Percentiles rank a stretch among this genome's conserved stretches.
These are phyloP conservation scores for Notholithocarpus densiflorus DNA, from an alignment of 306 rosid genomes.

Conservation along the genomic window DNA sequence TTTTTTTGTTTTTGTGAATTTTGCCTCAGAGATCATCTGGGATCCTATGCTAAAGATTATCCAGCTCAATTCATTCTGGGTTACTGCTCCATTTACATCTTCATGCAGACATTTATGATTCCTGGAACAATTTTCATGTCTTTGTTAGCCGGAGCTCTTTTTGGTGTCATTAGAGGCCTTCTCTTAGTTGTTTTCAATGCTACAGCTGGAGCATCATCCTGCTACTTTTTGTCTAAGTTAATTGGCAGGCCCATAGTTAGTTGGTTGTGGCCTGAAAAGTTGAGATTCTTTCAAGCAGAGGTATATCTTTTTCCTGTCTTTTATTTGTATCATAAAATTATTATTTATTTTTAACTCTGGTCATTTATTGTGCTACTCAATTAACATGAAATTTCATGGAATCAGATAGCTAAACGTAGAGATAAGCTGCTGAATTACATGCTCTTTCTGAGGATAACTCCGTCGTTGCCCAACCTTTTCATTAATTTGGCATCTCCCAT, in stretches of 20 bases:
- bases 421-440: slow-evolving; percentile 93
- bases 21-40: slow-evolving; percentile 60
- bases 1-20: background rate
- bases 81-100: slow-evolving; percentile 91
- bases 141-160: slow-evolving; percentile 95
- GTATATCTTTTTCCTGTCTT: slow-evolving; percentile 28
- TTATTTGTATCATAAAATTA: background rate
- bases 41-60: slow-evolving; percentile 53
- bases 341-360: background rate
- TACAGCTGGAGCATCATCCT: slow-evolving; percentile 89
- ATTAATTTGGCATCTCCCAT: slow-evolving; percentile 98
- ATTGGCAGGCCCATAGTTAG: slow-evolving; percentile 84
- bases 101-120: slow-evolving; percentile 99
- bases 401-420: slow-evolving; percentile 82
- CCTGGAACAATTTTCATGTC: slow-evolving; percentile 98
- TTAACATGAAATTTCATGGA: background rate
- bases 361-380: slow-evolving; percentile 1
- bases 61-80: slow-evolving; percentile 83
- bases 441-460: slow-evolving; percentile 97
- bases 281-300: slow-evolving; percentile 90
- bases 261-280: slow-evolving; percentile 93
- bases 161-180: slow-evolving; percentile 76
- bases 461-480: slow-evolving; percentile 90
- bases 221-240: slow-evolving; percentile 85
- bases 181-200: slow-evolving; percentile 83